A percentile compares a stretch with the other conserved stretches of the same genome.
Evolutionary conservation across 306 rosid genomes (phyloP).

Genomic region (Lablab purpureus): DNA sequence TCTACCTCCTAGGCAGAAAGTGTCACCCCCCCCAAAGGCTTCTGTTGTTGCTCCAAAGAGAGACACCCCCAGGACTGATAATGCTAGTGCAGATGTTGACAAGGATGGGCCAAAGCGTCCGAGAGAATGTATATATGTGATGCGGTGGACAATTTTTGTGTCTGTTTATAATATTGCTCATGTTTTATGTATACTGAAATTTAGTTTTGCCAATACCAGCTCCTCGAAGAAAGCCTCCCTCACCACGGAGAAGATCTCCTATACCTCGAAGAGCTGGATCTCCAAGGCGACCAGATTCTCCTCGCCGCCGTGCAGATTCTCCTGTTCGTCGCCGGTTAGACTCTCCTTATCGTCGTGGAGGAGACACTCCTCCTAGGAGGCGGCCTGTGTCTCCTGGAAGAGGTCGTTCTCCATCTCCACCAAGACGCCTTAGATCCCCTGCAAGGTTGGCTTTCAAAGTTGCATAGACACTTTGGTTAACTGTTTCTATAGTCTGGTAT

Average conservation of each 20-base stretch:
- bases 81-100: slow-evolving; percentile 66
- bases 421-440: slow-evolving; percentile 87
- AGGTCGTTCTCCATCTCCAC: slow-evolving; percentile 86
- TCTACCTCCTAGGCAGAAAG: slow-evolving; percentile 82
- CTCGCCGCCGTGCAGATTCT: slow-evolving; percentile 76
- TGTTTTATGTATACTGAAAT: slow-evolving; percentile 41
- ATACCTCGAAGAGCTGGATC: slow-evolving; percentile 86
- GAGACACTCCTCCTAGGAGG: slow-evolving; percentile 86
- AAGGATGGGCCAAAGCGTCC: slow-evolving; percentile 84
- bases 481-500: not conserved
- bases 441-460: slow-evolving; percentile 61
- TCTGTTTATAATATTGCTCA: not conserved
- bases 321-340: slow-evolving; percentile 79
- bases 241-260: slow-evolving; percentile 94
- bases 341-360: slow-evolving; percentile 89
- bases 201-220: slow-evolving; percentile 53
- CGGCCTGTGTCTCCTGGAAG: slow-evolving; percentile 84
- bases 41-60: slow-evolving; percentile 70
- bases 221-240: slow-evolving; percentile 82
- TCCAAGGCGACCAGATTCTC: slow-evolving; percentile 84
- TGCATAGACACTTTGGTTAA: slow-evolving; percentile 2
- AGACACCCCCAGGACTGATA: slow-evolving; percentile 82
- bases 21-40: slow-evolving; percentile 77
- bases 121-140: slow-evolving; percentile 72
- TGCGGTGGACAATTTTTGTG: slow-evolving; percentile 4